Evolutionary conservation across 164 flowering plant genomes (phyloP).

Genomic region (Vitis labrusca): DNA sequence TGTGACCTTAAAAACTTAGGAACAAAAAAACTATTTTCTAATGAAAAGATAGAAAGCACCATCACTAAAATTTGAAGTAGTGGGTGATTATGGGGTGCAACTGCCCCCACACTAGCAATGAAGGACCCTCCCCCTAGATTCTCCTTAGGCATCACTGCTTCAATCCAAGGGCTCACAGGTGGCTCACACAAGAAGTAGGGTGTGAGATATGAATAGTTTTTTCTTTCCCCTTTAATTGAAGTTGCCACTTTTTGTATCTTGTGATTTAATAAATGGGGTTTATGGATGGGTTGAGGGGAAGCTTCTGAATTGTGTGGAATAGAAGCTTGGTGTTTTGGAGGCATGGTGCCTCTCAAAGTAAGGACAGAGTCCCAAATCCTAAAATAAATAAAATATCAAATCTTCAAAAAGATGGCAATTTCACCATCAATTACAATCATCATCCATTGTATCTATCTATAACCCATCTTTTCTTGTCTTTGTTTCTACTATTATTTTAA

Average conservation of each 20-base stretch:
- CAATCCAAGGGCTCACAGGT: too few relatives aligned
- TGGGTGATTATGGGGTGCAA: neutral
- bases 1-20: conserved; percentile 14
- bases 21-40: conserved; percentile 8
- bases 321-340: conserved; percentile 10
- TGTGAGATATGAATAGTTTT: too few relatives aligned
- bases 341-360: conserved; percentile 36
- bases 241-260: too few relatives aligned
- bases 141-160: too few relatives aligned
- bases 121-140: neutral
- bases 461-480: conserved; percentile 10
- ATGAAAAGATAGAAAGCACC: conserved; percentile 21
- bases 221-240: too few relatives aligned
- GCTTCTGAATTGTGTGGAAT: conserved; percentile 6
- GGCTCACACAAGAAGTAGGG: too few relatives aligned
- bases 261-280: too few relatives aligned
- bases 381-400: conserved; percentile 1
- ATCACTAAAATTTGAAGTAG: neutral
- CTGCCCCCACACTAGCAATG: neutral
- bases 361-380: conserved; percentile 25
- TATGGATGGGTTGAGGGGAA: neutral
- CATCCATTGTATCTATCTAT: conserved; percentile 22
- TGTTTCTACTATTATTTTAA: conserved; percentile 4
- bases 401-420: conserved; percentile 4
- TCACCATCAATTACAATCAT: conserved; percentile 10